Percentiles rank a stretch among this genome's conserved stretches.
Conservation (phyloP, 1,284 basidiomycete species). For the Austroboletus novae-zelandiae region DNA sequence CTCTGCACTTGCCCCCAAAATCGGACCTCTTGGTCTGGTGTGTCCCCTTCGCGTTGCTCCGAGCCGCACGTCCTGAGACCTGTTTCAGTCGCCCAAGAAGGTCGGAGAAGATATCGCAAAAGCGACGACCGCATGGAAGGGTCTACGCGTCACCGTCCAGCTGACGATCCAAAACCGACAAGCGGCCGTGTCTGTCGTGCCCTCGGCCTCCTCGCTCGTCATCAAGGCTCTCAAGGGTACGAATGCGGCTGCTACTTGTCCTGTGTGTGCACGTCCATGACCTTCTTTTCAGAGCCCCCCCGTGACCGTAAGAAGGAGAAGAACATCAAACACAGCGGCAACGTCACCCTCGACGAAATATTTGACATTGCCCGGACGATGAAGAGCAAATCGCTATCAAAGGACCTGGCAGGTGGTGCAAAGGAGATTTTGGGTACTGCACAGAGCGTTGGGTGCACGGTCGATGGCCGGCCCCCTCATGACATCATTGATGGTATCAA, state of each 20-base stretch:
- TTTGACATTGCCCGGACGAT: constrained; percentile 96
- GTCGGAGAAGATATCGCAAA: constrained; percentile 99
- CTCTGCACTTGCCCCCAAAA: constrained; percentile 98
- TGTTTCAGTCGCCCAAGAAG: constrained; percentile 93
- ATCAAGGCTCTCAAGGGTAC: constrained; percentile 97
- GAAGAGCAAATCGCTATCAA: constrained; percentile 94
- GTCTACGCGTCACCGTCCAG: constrained; percentile 98
- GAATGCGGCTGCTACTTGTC: constrained; percentile 15
- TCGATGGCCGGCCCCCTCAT: constrained; percentile 93
- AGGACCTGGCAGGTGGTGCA: constrained; percentile 84
- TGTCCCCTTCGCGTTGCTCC: constrained; percentile 29
- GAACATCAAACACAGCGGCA: constrained; percentile 98
- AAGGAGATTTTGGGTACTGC: constrained; percentile 96
- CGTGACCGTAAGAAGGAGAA: constrained; percentile 99
- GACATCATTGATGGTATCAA: constrained; percentile 96
- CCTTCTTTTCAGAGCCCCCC: constrained; percentile 75
- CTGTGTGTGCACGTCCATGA: neutral
- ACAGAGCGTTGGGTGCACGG: constrained; percentile 94
- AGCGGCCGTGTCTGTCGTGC: constrained; percentile 95
- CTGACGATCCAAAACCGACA: constrained; percentile 99
- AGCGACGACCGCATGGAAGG: constrained; percentile 98
- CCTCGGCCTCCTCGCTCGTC: constrained; percentile 96
- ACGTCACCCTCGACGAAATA: constrained; percentile 94
- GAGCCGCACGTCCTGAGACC: constrained; percentile 1
- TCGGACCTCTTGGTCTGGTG: constrained; percentile 99